These are phyloP conservation scores for Fistulifera pelliculosa DNA, from an alignment of 108 stramenopile species.

Conservation along the genomic window DNA sequence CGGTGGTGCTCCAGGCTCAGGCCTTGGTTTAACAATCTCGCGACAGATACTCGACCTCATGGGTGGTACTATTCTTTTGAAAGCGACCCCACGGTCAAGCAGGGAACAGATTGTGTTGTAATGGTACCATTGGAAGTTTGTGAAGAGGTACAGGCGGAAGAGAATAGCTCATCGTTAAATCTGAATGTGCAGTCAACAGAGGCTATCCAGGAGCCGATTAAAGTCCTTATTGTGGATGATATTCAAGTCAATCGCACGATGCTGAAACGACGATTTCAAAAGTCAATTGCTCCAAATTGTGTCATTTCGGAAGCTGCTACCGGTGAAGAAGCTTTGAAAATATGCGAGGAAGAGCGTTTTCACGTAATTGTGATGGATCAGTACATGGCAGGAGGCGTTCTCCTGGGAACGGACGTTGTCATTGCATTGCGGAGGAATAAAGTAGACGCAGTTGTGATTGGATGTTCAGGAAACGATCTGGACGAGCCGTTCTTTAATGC, in stretches of 20 bases:
- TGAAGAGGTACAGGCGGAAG: conserved; percentile 8
- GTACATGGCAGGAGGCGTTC: conserved; percentile 68
- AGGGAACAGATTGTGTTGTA: conserved; percentile 53
- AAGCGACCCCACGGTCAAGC: conserved; percentile 46
- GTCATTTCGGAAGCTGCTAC: conserved; percentile 42
- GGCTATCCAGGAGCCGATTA: conserved; percentile 17
- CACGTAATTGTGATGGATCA: conserved; percentile 62
- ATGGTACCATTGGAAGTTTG: conserved; percentile 34
- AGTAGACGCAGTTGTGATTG: conserved; percentile 48
- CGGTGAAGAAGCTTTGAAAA: conserved; percentile 51
- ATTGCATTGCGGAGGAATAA: conserved; percentile 51
- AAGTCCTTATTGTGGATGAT: conserved; percentile 52
- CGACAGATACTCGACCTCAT: conserved; percentile 52
- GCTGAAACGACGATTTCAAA: conserved; percentile 39
- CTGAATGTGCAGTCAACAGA: background rate
- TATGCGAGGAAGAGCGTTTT: conserved; percentile 34
- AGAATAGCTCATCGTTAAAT: too few relatives aligned
- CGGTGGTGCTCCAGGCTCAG: conserved; percentile 63
- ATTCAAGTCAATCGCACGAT: conserved; percentile 58
- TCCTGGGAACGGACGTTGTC: conserved; percentile 62
- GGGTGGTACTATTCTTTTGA: conserved; percentile 48
- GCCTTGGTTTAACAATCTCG: conserved; percentile 68
- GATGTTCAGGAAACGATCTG: conserved; percentile 66
- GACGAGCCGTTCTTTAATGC: conserved; percentile 41
- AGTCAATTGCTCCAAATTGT: conserved; percentile 51